These are phyloP conservation scores for Rubus idaeus DNA, from an alignment of 306 rosid genomes.

Conservation along the genomic window DNA sequence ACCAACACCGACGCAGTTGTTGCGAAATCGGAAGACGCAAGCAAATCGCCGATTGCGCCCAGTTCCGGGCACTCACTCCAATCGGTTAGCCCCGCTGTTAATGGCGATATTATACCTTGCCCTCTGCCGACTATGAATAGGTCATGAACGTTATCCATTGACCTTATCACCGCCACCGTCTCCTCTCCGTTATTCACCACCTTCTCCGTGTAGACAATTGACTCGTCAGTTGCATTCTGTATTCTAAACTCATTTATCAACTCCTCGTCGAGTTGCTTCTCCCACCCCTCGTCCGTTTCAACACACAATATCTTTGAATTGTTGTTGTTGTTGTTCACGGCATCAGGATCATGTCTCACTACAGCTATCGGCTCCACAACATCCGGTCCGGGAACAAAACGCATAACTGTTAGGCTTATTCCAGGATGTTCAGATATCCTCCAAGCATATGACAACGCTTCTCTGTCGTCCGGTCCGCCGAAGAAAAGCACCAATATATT, in stretches of 20 bases:
- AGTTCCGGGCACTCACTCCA: conserved; percentile 98
- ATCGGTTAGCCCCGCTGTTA: conserved; percentile 86
- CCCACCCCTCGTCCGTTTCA: conserved; percentile 42
- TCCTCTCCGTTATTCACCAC: conserved; percentile 84
- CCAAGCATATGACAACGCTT: conserved; percentile 77
- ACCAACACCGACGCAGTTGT: conserved; percentile 80
- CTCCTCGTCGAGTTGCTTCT: conserved; percentile 58
- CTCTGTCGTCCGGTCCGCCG: conserved; percentile 94
- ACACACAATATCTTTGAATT: conserved; percentile 30
- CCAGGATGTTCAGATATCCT: conserved; percentile 75
- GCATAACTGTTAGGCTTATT: conserved; percentile 52
- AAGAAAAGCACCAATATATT: conserved; percentile 60
- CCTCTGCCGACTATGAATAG: conserved; percentile 90
- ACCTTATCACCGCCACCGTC: conserved; percentile 66
- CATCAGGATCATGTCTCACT: neutral
- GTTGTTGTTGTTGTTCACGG: neutral
- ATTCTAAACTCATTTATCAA: conserved; percentile 46
- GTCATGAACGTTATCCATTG: conserved; percentile 66
- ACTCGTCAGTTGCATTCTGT: conserved; percentile 21
- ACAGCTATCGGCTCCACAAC: conserved; percentile 3
- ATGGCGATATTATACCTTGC: conserved; percentile 62
- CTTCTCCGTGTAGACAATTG: conserved; percentile 51
- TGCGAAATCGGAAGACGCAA: conserved; percentile 88
- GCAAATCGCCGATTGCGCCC: conserved; percentile 81
- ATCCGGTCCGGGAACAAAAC: conserved; percentile 49